Evolutionary conservation across 768 basidiomycete species (phyloP).

Genomic region (Krasilnikovozyma curviuscula): DNA sequence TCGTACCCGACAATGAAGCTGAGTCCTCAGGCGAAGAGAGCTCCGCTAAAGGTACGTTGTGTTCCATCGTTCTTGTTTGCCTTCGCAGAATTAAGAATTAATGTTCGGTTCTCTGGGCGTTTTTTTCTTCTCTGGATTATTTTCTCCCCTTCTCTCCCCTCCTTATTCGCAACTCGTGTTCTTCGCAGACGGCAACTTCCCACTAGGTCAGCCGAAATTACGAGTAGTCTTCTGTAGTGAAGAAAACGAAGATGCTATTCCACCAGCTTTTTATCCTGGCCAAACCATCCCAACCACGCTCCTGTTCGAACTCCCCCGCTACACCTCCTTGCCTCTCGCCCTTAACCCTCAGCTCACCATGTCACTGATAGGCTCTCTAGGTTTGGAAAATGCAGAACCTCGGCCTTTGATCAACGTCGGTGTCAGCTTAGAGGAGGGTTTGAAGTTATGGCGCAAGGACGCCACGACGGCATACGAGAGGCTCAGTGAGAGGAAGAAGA

Average conservation of each 20-base stretch:
- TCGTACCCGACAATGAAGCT: background rate
- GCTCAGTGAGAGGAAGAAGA: slow-evolving; percentile 6
- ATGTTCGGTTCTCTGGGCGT: background rate
- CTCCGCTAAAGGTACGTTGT: background rate
- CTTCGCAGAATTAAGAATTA: background rate
- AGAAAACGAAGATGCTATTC: slow-evolving; percentile 3
- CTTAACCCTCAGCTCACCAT: slow-evolving; percentile 4
- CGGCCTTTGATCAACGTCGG: slow-evolving; percentile 6
- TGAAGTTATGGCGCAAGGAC: slow-evolving; percentile 10
- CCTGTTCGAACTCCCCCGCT: slow-evolving; percentile 9
- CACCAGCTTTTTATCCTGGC: slow-evolving; percentile 10
- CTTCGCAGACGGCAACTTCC: slow-evolving; percentile 2
- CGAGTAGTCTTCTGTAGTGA: slow-evolving; percentile 4
- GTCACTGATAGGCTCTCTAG: slow-evolving; percentile 6
- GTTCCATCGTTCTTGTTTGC: background rate
- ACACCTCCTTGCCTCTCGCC: slow-evolving; percentile 6
- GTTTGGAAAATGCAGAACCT: background rate
- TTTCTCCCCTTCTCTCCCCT: background rate
- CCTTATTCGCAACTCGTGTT: background rate
- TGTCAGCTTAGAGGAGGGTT: slow-evolving; percentile 7
- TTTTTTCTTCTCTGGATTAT: background rate
- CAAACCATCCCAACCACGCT: slow-evolving; percentile 10
- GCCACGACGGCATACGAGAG: slow-evolving; percentile 1
- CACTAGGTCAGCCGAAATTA: slow-evolving; percentile 4
- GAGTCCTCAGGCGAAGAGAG: background rate